A percentile compares a stretch with the other conserved stretches of the same genome.
Evolutionary conservation across 257 asterid genomes (phyloP).

Genomic region (Solanum microdontum): DNA sequence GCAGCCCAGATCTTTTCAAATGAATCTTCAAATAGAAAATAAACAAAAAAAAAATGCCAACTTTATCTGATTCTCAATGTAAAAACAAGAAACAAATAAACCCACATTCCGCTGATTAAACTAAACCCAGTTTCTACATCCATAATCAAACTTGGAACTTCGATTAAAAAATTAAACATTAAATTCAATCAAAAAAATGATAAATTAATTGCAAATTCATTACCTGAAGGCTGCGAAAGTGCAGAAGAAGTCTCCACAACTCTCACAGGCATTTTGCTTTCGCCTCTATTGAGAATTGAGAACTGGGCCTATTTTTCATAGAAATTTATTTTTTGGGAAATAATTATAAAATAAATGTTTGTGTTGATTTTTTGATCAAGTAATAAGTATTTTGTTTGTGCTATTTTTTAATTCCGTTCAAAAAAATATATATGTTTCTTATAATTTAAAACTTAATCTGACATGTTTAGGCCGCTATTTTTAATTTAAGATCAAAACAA

Average conservation of each 20-base stretch:
- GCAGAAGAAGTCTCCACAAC: slow-evolving; percentile 12
- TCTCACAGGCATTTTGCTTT: slow-evolving; percentile 15
- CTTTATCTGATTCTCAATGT: neutral
- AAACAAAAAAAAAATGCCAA: neutral
- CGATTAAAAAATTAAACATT: neutral
- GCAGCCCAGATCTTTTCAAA: neutral
- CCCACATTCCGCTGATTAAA: neutral
- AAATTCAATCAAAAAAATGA: neutral
- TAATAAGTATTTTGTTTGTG: neutral
- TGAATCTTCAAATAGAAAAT: neutral
- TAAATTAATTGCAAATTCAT: neutral
- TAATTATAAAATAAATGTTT: neutral
- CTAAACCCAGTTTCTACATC: neutral
- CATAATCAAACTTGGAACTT: neutral
- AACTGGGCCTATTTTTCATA: neutral
- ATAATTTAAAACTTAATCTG: no score
- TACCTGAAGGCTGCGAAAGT: slow-evolving; percentile 16
- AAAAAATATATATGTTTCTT: no score
- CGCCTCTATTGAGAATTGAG: neutral
- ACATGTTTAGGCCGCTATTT: neutral
- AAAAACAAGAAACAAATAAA: neutral
- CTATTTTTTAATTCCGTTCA: neutral
- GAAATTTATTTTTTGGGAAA: neutral
- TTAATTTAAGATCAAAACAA: neutral
- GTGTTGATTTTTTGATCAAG: neutral